These are phyloP conservation scores for Podaxis sp. DNA, from an alignment of 768 basidiomycete genomes.

Conservation along the genomic window DNA sequence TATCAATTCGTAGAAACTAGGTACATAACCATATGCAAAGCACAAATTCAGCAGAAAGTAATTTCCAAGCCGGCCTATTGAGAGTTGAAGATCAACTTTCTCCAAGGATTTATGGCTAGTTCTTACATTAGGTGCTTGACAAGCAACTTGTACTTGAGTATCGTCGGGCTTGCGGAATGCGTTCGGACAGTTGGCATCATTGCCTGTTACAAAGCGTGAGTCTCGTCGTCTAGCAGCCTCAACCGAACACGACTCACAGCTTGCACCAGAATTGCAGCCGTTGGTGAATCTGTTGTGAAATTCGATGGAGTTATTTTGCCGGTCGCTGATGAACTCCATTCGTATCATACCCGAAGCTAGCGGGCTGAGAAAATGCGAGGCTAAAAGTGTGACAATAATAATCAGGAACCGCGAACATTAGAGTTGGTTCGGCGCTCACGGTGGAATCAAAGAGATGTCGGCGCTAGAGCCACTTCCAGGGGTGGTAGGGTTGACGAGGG, in stretches of 20 bases:
- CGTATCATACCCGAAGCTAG: conserved; percentile 35
- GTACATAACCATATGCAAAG: neutral
- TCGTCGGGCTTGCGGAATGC: conserved; percentile 39
- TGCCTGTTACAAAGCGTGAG: conserved; percentile 27
- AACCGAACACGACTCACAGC: conserved; percentile 31
- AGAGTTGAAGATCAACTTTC: neutral
- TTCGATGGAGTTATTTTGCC: neutral
- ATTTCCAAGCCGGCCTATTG: neutral
- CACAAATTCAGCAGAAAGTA: neutral
- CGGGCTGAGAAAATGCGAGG: conserved; percentile 38
- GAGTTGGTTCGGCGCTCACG: conserved; percentile 26
- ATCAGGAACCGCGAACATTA: neutral
- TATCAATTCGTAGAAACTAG: neutral
- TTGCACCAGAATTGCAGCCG: conserved; percentile 43
- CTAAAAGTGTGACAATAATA: conserved; percentile 21
- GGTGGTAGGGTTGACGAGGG: conserved; percentile 24
- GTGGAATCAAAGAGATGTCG: conserved; percentile 33
- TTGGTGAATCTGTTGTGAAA: conserved; percentile 34
- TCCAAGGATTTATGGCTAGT: neutral
- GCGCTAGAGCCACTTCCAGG: conserved; percentile 18
- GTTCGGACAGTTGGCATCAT: conserved; percentile 29
- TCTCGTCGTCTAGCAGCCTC: neutral
- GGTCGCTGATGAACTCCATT: neutral
- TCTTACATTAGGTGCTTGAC: conserved; percentile 35
- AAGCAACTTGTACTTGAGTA: conserved; percentile 38